Conservation (phyloP, 2,329 filamentous ascomycete genomes). For the Sporothrix luriei region DNA sequence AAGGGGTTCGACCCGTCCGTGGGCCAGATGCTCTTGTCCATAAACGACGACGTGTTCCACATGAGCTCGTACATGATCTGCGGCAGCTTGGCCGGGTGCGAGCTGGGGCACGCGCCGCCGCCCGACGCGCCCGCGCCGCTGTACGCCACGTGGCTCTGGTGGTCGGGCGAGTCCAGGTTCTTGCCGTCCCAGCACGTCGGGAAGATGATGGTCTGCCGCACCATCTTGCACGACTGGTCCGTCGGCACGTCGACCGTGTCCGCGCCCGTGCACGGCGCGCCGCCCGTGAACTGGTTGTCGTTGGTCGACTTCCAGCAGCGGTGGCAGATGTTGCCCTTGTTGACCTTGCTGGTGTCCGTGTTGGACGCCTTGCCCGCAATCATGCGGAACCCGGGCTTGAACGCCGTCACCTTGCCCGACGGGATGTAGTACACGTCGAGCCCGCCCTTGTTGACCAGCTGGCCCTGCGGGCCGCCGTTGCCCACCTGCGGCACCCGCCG, state of each 20-base stretch:
- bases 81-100: constrained; percentile 51
- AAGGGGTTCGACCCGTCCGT: constrained; percentile 49
- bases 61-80: constrained; percentile 55
- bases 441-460: constrained; percentile 49
- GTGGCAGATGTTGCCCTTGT: constrained; percentile 50
- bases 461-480: constrained; percentile 50
- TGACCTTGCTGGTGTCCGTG: constrained; percentile 47
- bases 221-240: constrained; percentile 36
- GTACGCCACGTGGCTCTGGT: constrained; percentile 44
- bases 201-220: constrained; percentile 51
- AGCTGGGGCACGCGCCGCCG: constrained; percentile 52
- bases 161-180: constrained; percentile 50
- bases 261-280: constrained; percentile 52
- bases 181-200: constrained; percentile 54
- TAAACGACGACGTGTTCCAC: constrained; percentile 50
- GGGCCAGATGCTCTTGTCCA: constrained; percentile 49
- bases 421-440: constrained; percentile 52
- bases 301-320: constrained; percentile 52
- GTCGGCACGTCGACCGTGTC: constrained; percentile 55
- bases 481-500: constrained; percentile 50
- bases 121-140: constrained; percentile 51
- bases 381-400: constrained; percentile 53
- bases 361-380: constrained; percentile 50
- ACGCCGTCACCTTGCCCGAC: constrained; percentile 48
- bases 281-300: constrained; percentile 53